A percentile compares a stretch with the other conserved stretches of the same genome.
Evolutionary conservation across 768 basidiomycete species (phyloP).

Genomic region (Lentinula sp.): DNA sequence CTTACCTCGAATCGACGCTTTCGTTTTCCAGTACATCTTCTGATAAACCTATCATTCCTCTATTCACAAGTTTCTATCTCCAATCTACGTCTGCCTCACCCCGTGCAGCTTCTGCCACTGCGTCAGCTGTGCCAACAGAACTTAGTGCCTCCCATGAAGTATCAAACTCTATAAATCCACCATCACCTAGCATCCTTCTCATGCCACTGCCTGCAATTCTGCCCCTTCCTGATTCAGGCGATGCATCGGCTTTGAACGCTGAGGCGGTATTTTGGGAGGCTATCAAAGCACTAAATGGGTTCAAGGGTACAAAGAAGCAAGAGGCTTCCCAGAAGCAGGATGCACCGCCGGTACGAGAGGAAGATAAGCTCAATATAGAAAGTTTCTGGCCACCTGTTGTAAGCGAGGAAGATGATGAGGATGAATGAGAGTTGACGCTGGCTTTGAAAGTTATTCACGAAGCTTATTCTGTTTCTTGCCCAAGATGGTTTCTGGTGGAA

Average conservation of each 20-base stretch:
- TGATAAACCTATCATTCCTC: background rate
- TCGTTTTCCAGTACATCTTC: background rate
- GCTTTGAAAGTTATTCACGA: background rate
- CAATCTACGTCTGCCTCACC: background rate
- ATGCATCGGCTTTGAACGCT: conserved; percentile 50
- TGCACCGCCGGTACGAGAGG: background rate
- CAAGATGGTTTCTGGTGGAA: too few species aligned
- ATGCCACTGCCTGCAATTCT: conserved; percentile 11
- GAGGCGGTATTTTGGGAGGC: conserved; percentile 52
- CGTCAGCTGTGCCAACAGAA: background rate
- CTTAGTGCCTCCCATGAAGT: background rate
- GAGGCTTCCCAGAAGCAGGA: background rate
- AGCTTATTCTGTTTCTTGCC: too few species aligned
- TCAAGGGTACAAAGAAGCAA: background rate
- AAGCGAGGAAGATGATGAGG: background rate
- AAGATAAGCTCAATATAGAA: background rate
- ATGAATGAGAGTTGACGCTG: background rate
- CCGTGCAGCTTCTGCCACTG: background rate
- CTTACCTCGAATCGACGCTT: background rate
- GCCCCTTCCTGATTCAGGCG: conserved; percentile 47
- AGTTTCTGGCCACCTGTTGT: conserved; percentile 4
- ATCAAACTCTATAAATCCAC: background rate
- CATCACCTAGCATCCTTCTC: background rate
- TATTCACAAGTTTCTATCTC: background rate
- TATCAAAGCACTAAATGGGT: conserved; percentile 19